Base-by-base conservation (phyloP, 202 grass and related monocot species). In the Schoenoplectus tabernaemontani region DNA sequence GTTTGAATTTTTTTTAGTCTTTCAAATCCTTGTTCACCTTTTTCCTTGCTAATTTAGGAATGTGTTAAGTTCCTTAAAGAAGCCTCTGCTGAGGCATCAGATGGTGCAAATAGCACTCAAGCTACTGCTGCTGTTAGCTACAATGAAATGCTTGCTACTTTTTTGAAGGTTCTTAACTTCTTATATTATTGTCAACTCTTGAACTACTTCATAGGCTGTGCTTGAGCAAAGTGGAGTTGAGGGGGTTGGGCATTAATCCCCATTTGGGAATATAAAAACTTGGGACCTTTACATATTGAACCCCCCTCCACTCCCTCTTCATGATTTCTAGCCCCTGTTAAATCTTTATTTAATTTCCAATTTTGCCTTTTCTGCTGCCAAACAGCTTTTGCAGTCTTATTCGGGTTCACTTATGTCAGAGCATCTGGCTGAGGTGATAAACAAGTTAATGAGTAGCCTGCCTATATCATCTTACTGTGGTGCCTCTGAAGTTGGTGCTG, bases 31-130 rank as follows among this genome's bases (percentile, higher is more conserved):
- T 44, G 16, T 58, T 7, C 19, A 46, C 51, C 23, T n/a, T 71
- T 24, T 68, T 41, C 22, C 48, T 30, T 86, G 58, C 32, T 83
- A 77, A 59, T 56, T 30, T 80, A 97, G 91, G 91, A 94, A 82
- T 94, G 89, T 71, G 38, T 92, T 82, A 90, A 83, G 26, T 92
- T 97, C 68, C 80, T 97, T 83, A 92, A 97, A 89, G 91, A 94
- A 82, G 86, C 78, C 67, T 76, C 66, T 77, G 36, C 15, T 50
- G 88, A 84, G 42, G 68, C 79, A 77, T 69, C 73, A 71, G 46
- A 83, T 87, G 86, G 82, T 69, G 4, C n/a, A n/a, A n/a, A n/a
- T n/a, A n/a, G n/a, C n/a, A n/a, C 83, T 76, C 84, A 72, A 84
- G 57, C 74, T 59, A 66, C 75, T 70, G 57, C 89, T 75, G 30